Conservation (phyloP, 176 grass and related monocot genomes). For the Cenchrus americanus region DNA sequence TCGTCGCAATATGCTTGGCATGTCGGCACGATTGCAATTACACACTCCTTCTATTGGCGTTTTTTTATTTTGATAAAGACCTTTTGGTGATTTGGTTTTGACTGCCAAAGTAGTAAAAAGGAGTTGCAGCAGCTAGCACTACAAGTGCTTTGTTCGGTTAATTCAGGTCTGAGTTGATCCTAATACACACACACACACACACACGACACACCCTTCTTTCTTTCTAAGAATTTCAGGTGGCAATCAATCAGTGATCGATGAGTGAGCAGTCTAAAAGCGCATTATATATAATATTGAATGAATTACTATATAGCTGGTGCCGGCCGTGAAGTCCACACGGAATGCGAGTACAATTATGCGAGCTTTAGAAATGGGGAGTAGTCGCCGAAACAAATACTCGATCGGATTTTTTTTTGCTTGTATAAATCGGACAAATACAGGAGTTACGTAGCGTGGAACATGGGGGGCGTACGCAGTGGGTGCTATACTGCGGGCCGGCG, state of each 20-base stretch:
- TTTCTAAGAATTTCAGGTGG: not conserved
- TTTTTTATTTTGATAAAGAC: no score
- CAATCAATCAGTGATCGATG: not conserved
- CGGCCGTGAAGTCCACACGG: slow-evolving; percentile 44
- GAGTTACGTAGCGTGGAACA: not conserved
- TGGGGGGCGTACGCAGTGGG: not conserved
- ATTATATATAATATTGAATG: not conserved
- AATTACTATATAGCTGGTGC: not conserved
- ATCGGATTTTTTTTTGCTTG: not conserved
- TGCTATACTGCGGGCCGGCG: slow-evolving; percentile 5
- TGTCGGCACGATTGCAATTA: not conserved
- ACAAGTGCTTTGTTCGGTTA: not conserved
- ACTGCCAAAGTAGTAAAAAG: not conserved
- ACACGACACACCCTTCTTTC: not conserved
- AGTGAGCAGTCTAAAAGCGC: not conserved
- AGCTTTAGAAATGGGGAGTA: slow-evolving; percentile 38
- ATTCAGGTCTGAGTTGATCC: not conserved
- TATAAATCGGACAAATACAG: not conserved
- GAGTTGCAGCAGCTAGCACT: not conserved
- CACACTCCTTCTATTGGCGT: no score
- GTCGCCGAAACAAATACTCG: not conserved
- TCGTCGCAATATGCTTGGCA: not conserved
- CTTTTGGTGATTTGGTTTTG: not conserved
- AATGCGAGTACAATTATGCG: slow-evolving; percentile 29
- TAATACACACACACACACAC: no score